Evolutionary conservation across 2,329 filamentous ascomycete genomes (phyloP).

Genomic region (Pleurostoma richardsiae): DNA sequence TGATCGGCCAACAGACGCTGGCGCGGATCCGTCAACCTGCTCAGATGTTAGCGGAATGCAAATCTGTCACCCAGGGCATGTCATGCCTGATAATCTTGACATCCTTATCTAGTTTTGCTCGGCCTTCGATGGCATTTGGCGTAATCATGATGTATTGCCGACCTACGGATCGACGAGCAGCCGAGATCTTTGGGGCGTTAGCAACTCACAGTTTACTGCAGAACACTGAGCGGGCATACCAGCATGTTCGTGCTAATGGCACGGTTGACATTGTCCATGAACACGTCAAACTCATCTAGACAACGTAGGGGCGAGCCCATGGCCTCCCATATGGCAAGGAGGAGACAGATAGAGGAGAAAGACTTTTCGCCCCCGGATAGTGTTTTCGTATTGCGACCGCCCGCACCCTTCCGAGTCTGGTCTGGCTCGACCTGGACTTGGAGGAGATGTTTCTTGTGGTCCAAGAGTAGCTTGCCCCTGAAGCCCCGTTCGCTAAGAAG

Average conservation of each 20-base stretch:
- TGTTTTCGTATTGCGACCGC: slow-evolving; percentile 81
- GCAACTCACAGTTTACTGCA: slow-evolving; percentile 1
- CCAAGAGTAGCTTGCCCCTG: slow-evolving; percentile 72
- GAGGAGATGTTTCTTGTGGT: slow-evolving; percentile 70
- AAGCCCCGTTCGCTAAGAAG: slow-evolving; percentile 87
- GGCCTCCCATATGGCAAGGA: slow-evolving; percentile 93
- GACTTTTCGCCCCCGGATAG: slow-evolving; percentile 96
- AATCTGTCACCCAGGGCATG: neutral
- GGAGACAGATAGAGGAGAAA: slow-evolving; percentile 91
- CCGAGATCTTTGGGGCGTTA: slow-evolving; percentile 57
- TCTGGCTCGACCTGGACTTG: slow-evolving; percentile 72
- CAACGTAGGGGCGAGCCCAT: slow-evolving; percentile 95
- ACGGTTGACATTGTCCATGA: slow-evolving; percentile 97
- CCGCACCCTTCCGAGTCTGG: slow-evolving; percentile 61
- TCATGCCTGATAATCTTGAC: slow-evolving; percentile 72
- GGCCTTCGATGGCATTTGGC: slow-evolving; percentile 72
- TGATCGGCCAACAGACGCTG: slow-evolving; percentile 40
- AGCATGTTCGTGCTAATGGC: slow-evolving; percentile 93
- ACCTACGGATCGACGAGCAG: slow-evolving; percentile 80
- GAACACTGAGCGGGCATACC: slow-evolving; percentile 41
- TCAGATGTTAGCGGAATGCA: neutral
- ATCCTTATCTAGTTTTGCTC: slow-evolving; percentile 56
- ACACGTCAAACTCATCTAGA: slow-evolving; percentile 97
- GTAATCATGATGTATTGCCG: slow-evolving; percentile 96
- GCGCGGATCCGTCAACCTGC: slow-evolving; percentile 54